Evolutionary conservation across 345 rosid genomes (phyloP), one percentile per base, ranked within the genome.

Genomic region (Anastatica hierochuntica): DNA sequence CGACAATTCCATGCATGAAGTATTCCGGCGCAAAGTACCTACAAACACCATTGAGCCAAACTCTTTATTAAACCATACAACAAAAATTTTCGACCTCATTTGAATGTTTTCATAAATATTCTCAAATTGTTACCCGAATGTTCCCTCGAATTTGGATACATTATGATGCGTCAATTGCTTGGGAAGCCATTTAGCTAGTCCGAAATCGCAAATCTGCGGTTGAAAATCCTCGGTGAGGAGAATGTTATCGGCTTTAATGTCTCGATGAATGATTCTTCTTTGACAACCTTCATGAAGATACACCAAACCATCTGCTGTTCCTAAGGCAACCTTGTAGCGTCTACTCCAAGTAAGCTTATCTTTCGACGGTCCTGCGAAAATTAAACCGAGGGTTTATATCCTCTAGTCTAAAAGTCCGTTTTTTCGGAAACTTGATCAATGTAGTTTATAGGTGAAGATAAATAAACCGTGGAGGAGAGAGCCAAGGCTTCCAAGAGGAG

Each of bases 191-290:
- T 84, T 90, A 8, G 98, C 96, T 35, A 87, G 74, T 38, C 96
- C 98, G 6, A 90, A 90, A 76, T 90, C 96, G 39, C 95, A 87
- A 49, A 90, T 90, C 94, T 90, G 92, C 58, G 98, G 85, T 73
- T 76, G 89, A 59, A 79, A 90, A 64, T 86, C 83, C 46, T 84
- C 84, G 0, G 96, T 78, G 45, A 90, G 94, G 49, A 90, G 87
- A 67, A 90, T 84, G 62, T 86, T 90, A 61, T 90, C 98, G 8
- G 80, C 84, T 77, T 90, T 90, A 55, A 90, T 90, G 64, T 90
- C 98, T 67, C 98, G 74, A 60, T 90, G 98, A 67, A 90, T 90
- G 75, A 90, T 86, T 63, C 98, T 66, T 67, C 72, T 86, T 33
- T 72, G 80, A 76, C 98, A 82, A 64, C 56, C 40, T 53, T 86